Percentiles rank a stretch among this genome's conserved stretches.
These are phyloP conservation scores for Lipomyces sp. DNA, from an alignment of 805 yeast species.

Conservation along the genomic window DNA sequence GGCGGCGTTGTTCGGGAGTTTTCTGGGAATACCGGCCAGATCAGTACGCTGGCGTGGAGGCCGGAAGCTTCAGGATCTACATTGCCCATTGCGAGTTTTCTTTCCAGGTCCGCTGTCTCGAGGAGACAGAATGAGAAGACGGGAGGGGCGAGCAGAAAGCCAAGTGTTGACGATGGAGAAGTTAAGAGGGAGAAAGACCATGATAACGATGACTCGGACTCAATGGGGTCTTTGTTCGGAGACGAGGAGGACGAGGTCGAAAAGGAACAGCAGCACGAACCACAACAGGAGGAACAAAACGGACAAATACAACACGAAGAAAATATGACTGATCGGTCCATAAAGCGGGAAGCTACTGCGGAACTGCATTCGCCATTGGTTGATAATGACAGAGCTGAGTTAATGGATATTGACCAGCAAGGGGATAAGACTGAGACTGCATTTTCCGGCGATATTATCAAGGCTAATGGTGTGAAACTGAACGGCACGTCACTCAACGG, in stretches of 20 bases:
- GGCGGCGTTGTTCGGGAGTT: conserved; percentile 55
- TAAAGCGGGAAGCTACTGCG: neutral
- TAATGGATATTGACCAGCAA: too few species aligned
- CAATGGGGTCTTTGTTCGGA: conserved; percentile 58
- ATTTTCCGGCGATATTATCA: too few species aligned
- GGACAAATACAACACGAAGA: neutral
- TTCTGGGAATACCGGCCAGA: conserved; percentile 66
- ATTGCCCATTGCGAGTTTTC: conserved; percentile 4
- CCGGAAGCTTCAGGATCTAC: conserved; percentile 29
- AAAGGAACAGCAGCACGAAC: conserved; percentile 15
- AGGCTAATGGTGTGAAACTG: conserved; percentile 12
- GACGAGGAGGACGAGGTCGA: conserved; percentile 49
- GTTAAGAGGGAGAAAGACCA: neutral
- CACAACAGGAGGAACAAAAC: neutral
- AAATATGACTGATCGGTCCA: neutral
- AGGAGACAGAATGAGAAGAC: neutral
- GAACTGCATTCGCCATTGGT: too few species aligned
- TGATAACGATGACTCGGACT: conserved; percentile 22
- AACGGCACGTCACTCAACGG: neutral
- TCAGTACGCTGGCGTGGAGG: conserved; percentile 66
- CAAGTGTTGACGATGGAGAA: neutral
- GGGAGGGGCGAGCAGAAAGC: neutral
- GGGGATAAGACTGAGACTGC: neutral
- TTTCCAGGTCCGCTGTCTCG: neutral
- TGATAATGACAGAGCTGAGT: too few species aligned